Conservation (phyloP, 2,329 filamentous ascomycete species). For the Grosmannia clavigera region DNA sequence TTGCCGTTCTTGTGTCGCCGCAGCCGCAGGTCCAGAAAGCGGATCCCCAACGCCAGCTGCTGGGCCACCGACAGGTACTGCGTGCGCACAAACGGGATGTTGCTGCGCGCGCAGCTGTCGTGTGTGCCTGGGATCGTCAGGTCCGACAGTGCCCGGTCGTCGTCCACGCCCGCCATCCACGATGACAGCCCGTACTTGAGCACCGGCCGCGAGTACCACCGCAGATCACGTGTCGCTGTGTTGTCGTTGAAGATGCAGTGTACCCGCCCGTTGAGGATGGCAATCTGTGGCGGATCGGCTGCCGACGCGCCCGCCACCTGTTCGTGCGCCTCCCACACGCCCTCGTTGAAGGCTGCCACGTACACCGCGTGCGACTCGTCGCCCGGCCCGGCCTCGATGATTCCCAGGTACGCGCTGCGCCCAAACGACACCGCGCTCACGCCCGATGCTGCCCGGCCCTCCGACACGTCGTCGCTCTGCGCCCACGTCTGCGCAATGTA, state of each 20-base stretch:
- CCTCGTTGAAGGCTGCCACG: slow-evolving; percentile 12
- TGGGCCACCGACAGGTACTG: slow-evolving; percentile 50
- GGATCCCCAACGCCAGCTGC: slow-evolving; percentile 58
- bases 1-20: slow-evolving; percentile 28
- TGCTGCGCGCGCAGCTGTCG: slow-evolving; percentile 41
- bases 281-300: slow-evolving; percentile 16
- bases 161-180: slow-evolving; percentile 52
- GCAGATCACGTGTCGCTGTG: slow-evolving; percentile 18
- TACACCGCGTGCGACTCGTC: slow-evolving; percentile 13
- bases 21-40: slow-evolving; percentile 53
- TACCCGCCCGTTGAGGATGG: slow-evolving; percentile 18
- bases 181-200: slow-evolving; percentile 26
- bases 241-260: slow-evolving; percentile 22
- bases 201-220: slow-evolving; percentile 23
- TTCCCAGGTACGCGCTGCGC: slow-evolving; percentile 17
- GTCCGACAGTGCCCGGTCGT: slow-evolving; percentile 44
- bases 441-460: slow-evolving; percentile 20
- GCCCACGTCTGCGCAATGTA: slow-evolving; percentile 18
- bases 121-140: slow-evolving; percentile 63
- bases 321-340: slow-evolving; percentile 14
- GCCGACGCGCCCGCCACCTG: slow-evolving; percentile 11
- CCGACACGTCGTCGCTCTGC: slow-evolving; percentile 19
- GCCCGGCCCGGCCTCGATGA: slow-evolving; percentile 15
- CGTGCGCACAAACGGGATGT: slow-evolving; percentile 54
- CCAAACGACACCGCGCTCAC: slow-evolving; percentile 23